Conservation (phyloP, 768 basidiomycete species). For the Leccinum aurantiacum region DNA sequence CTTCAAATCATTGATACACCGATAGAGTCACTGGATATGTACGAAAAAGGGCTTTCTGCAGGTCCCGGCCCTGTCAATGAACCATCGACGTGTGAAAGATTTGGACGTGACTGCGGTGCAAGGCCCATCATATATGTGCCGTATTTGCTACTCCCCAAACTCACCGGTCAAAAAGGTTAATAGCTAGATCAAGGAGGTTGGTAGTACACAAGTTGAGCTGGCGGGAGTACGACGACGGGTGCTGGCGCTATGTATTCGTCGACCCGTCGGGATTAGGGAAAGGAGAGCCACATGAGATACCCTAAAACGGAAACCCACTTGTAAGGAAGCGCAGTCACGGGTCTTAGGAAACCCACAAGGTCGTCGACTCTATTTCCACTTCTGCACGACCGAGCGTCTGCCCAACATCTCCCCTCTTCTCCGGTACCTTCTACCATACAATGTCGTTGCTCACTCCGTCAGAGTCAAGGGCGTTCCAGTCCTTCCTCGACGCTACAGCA, state of each 20-base stretch:
- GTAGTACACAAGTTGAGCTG: neutral
- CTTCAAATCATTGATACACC: neutral
- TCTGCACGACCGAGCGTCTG: neutral
- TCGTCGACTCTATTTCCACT: slow-evolving; percentile 14
- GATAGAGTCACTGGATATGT: neutral
- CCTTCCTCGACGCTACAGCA: slow-evolving; percentile 56
- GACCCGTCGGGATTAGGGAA: slow-evolving; percentile 1
- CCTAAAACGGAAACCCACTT: slow-evolving; percentile 25
- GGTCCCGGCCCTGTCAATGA: neutral
- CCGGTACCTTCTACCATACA: neutral
- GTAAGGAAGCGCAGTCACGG: slow-evolving; percentile 34
- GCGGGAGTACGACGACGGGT: neutral
- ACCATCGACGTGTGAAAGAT: neutral
- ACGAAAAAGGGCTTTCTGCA: neutral
- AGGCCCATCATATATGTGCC: neutral
- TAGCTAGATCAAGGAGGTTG: neutral
- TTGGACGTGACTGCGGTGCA: neutral
- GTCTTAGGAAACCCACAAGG: slow-evolving; percentile 20
- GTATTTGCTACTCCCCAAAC: neutral
- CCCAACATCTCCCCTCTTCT: neutral
- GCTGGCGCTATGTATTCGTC: neutral
- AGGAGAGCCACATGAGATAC: slow-evolving; percentile 15
- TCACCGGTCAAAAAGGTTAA: neutral
- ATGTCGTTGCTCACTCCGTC: slow-evolving; percentile 68
- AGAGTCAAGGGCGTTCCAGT: slow-evolving; percentile 67